Base-by-base conservation (phyloP, 2,329 filamentous ascomycete species). In the Alternaria dauci region DNA sequence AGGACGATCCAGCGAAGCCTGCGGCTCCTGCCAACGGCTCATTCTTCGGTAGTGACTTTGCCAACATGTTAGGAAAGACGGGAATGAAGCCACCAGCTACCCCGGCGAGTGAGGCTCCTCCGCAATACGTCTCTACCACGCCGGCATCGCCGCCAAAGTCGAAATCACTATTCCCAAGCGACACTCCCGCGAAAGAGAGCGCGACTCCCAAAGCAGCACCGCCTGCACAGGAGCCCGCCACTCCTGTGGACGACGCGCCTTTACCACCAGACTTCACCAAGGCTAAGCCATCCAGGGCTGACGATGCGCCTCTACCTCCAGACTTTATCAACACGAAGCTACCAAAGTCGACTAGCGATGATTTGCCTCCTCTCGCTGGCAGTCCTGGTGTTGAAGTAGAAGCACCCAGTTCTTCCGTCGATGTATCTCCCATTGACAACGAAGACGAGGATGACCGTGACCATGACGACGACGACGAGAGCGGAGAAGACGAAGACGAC, bases 31-130 rank as follows among this genome's bases (percentile, higher is more conserved):
- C 75, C 20, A 76, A 78, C n/a, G 81, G 81, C 12, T 82, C 82
- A 5, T 82, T 90, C 65, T 91, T 92, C 71, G 86, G 86, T n/a
- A 81, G 80, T 53, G 84, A 80, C 9, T 91, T 92, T 74, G 82
- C 84, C 7, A 84, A 85, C 58, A 85, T 86, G 14, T 80, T 92
- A 28, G 82, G 80, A 11, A 84, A 85, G 14, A 50, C 60, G 7
- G 59, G 34, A 11, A 59, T 69, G 30, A 71, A 73, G 47, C 59
- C 70, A 16, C 74, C 78, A 1, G 70, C 68, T 8, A 79, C 78
- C 1, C 77, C 78, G 11, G 73, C 79, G 55, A 82, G 82, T 64
- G 67, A 79, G 41, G 76, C 38, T 25, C 51, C 79, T 16, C 57
- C 78, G n/a, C 62, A 72, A n/a, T 74, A 78, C 26, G 70, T 78